Evolutionary conservation across 257 asterid genomes (phyloP).

Genomic region (Nyctanthes arbortristis): DNA sequence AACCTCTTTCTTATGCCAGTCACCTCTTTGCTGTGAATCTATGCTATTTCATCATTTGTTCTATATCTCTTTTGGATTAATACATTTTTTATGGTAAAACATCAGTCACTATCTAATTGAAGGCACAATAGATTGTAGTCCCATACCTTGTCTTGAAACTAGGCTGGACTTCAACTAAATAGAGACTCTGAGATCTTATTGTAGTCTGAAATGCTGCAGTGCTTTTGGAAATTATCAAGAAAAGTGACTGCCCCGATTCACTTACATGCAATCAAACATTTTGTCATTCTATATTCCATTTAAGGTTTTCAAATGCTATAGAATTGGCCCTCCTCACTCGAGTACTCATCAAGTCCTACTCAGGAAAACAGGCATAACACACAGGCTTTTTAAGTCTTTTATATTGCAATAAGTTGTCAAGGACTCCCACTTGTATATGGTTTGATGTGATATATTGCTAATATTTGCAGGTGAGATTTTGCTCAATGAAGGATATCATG

Average conservation of each 20-base stretch:
- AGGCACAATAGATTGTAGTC: not conserved
- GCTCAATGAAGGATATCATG: slow-evolving; percentile 57
- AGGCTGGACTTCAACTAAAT: not conserved
- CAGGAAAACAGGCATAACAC: not conserved
- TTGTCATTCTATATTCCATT: too few species aligned
- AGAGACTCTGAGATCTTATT: not conserved
- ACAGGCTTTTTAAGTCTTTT: not conserved
- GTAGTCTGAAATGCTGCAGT: not conserved
- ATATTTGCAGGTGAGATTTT: slow-evolving; percentile 64
- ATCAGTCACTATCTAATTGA: not conserved
- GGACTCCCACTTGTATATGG: not conserved
- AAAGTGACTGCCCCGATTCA: not conserved
- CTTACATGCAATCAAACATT: too few species aligned
- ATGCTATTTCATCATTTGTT: not conserved
- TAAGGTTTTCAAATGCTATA: too few species aligned
- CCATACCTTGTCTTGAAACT: not conserved
- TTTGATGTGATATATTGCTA: not conserved
- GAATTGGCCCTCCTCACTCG: not conserved
- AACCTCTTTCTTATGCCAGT: not conserved
- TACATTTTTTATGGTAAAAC: too few species aligned
- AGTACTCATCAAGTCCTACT: not conserved
- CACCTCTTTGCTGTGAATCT: not conserved
- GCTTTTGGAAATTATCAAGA: not conserved
- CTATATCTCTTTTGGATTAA: not conserved
- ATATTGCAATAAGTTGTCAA: not conserved